Evolutionary conservation across 192 early-diverging fungal genomes (phyloP).

Genomic region (Gaertneriomyces semiglobifer): DNA sequence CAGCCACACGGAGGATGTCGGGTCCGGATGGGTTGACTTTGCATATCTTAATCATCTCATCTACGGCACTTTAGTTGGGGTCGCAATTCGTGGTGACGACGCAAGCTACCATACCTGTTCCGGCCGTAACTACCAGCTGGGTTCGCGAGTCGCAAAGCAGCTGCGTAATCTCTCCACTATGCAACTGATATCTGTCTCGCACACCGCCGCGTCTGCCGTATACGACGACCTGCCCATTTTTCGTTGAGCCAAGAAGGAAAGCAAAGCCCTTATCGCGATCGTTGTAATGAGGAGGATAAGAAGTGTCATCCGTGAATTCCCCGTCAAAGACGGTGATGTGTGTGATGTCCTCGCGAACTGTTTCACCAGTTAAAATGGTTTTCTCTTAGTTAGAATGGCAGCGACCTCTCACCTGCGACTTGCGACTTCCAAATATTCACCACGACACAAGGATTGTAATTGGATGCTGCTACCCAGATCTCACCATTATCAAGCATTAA

Average conservation of each 20-base stretch:
- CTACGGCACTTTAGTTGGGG: slow-evolving; percentile 1
- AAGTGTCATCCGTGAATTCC: slow-evolving; percentile 15
- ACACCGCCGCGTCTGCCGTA: slow-evolving; percentile 43
- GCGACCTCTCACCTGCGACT: slow-evolving; percentile 14
- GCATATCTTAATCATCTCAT: slow-evolving; percentile 37
- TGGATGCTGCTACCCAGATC: slow-evolving; percentile 46
- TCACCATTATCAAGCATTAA: slow-evolving; percentile 47
- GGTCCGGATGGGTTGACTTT: slow-evolving; percentile 23
- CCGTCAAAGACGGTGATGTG: slow-evolving; percentile 39
- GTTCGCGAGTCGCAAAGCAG: slow-evolving; percentile 27
- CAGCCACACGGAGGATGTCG: slow-evolving; percentile 32
- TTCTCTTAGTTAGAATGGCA: not conserved
- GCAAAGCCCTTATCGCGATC: slow-evolving; percentile 30
- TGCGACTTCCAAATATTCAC: slow-evolving; percentile 47
- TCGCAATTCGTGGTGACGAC: not conserved
- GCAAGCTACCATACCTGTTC: slow-evolving; percentile 24
- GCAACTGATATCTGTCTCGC: slow-evolving; percentile 43
- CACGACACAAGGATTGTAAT: slow-evolving; percentile 47
- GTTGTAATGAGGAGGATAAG: slow-evolving; percentile 12
- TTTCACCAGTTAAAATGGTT: not conserved
- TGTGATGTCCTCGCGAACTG: slow-evolving; percentile 37
- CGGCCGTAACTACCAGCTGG: slow-evolving; percentile 35
- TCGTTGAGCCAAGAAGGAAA: slow-evolving; percentile 44
- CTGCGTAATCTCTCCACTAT: slow-evolving; percentile 41
- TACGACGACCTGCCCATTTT: slow-evolving; percentile 52